Conservation (phyloP, 345 rosid species). For the Citrus hindsii region DNA sequence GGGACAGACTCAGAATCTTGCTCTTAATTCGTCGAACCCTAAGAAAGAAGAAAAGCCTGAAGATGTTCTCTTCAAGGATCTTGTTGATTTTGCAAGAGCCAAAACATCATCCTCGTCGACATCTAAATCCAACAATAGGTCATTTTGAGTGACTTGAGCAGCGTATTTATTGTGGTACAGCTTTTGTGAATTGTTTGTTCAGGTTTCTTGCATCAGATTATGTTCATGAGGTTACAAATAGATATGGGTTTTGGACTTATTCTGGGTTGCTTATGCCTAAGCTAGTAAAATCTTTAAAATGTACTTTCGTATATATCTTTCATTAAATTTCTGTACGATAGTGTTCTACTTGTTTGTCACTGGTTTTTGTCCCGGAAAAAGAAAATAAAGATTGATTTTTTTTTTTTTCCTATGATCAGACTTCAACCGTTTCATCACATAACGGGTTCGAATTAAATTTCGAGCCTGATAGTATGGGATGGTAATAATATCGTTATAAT, state of each 20-base stretch:
- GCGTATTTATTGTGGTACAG: constrained; percentile 30
- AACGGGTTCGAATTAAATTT: not conserved
- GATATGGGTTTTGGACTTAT: constrained; percentile 22
- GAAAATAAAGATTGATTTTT: not conserved
- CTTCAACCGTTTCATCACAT: not conserved
- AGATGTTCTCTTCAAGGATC: constrained; percentile 86
- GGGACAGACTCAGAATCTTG: constrained; percentile 61
- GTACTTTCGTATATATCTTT: constrained; percentile 14
- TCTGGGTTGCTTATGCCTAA: constrained; percentile 16
- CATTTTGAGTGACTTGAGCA: constrained; percentile 40
- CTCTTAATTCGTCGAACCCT: constrained; percentile 51
- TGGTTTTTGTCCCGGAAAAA: not conserved
- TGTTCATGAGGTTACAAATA: constrained; percentile 19
- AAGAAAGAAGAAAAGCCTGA: constrained; percentile 67
- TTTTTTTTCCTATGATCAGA: not conserved
- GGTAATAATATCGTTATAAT: too few species aligned
- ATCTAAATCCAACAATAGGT: constrained; percentile 54
- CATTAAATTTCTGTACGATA: constrained; percentile 15
- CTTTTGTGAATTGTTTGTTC: constrained; percentile 20
- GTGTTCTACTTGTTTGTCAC: not conserved
- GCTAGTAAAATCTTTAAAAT: constrained; percentile 17
- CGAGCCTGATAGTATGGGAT: not conserved
- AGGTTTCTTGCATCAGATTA: constrained; percentile 15
- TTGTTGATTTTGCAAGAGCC: constrained; percentile 83
- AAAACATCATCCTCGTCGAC: constrained; percentile 69